Conservation (phyloP, 768 basidiomycete genomes). For the Pleurotus cornucopiae region DNA sequence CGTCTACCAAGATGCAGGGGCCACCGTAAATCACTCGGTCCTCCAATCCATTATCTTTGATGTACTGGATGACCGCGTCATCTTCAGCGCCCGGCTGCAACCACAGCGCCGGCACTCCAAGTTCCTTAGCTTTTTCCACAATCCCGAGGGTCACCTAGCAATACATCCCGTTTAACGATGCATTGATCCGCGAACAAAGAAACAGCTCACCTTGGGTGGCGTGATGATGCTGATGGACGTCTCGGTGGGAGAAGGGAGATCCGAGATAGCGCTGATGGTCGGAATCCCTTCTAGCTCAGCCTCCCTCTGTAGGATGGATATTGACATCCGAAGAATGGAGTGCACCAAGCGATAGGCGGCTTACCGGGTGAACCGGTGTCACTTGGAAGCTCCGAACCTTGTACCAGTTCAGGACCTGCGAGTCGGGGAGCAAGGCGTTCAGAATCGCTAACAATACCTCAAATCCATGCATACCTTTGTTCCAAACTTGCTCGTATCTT, state of each 20-base stretch:
- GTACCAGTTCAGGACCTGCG: slow-evolving; percentile 78
- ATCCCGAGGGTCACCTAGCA: slow-evolving; percentile 64
- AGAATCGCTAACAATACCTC: neutral
- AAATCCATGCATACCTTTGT: slow-evolving; percentile 47
- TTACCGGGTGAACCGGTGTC: slow-evolving; percentile 72
- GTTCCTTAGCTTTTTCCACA: slow-evolving; percentile 63
- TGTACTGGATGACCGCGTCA: slow-evolving; percentile 54
- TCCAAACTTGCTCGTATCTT: slow-evolving; percentile 73
- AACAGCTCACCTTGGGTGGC: slow-evolving; percentile 53
- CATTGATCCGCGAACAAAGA: neutral
- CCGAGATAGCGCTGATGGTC: slow-evolving; percentile 50
- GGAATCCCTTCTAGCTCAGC: slow-evolving; percentile 61
- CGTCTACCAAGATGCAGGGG: slow-evolving; percentile 77
- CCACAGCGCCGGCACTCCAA: slow-evolving; percentile 78
- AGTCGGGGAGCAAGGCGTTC: neutral
- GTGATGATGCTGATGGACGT: slow-evolving; percentile 82
- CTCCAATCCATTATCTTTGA: slow-evolving; percentile 58
- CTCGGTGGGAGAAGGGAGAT: slow-evolving; percentile 53
- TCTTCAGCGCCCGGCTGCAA: slow-evolving; percentile 88
- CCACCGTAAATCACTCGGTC: slow-evolving; percentile 78
- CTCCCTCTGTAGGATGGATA: slow-evolving; percentile 48
- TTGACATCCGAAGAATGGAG: slow-evolving; percentile 2
- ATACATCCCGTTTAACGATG: neutral
- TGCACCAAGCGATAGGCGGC: slow-evolving; percentile 14
- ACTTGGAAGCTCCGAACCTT: slow-evolving; percentile 51